A percentile compares a stretch with the other conserved stretches of the same genome.
phyloP scores from a whole-genome alignment of 805 yeast genomes.

The Saccharomycopsis schoenii region DNA sequence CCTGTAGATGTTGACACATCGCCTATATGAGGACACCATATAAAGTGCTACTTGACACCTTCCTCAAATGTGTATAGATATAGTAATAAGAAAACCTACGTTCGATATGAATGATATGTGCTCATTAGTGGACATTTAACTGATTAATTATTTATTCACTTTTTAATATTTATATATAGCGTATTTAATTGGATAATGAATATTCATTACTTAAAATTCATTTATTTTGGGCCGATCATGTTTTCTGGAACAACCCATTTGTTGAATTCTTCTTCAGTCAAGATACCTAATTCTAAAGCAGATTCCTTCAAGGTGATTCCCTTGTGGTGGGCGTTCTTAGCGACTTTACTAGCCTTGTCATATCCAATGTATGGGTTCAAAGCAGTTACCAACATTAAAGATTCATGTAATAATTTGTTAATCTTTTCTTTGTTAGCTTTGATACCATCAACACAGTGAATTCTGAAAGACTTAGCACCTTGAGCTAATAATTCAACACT shows the following conservation, averaged over 20 bases:
- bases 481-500: conserved; percentile 86
- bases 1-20: no score
- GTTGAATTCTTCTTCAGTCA: conserved; percentile 80
- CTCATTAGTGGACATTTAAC: not conserved
- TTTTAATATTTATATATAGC: not conserved
- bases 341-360: conserved; percentile 94
- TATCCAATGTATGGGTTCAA: conserved; percentile 98
- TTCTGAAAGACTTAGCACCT: conserved; percentile 81
- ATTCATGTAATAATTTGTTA: conserved; percentile 79
- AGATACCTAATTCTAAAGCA: conserved; percentile 82
- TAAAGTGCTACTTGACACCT: no score
- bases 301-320: conserved; percentile 92
- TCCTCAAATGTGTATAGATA: no score
- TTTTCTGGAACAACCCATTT: conserved; percentile 96
- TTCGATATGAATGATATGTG: not conserved
- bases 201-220: not conserved
- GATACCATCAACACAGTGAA: conserved; percentile 92
- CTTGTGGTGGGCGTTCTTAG: conserved; percentile 97
- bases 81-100: not conserved
- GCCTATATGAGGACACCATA: no score
- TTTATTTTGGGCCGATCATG: conserved; percentile 84
- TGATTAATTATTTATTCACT: not conserved
- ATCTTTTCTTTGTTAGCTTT: conserved; percentile 82
- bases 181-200: not conserved
- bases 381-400: conserved; percentile 97